Conservation (phyloP, 2,329 filamentous ascomycete genomes). For the Paracoccidioides brasiliensis region DNA sequence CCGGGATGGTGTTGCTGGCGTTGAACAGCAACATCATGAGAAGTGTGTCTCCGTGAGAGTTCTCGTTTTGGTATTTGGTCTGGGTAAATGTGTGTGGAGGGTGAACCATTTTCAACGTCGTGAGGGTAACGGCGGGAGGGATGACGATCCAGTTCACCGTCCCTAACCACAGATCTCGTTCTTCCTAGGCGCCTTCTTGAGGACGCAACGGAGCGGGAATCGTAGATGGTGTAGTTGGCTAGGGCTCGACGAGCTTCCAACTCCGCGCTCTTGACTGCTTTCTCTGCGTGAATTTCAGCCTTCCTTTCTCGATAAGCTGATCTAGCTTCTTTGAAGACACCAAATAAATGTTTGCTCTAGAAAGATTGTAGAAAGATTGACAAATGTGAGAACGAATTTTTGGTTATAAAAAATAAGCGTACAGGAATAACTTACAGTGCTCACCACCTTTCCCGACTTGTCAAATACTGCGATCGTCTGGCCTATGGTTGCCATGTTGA, state of each 20-base stretch:
- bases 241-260: constrained; percentile 47
- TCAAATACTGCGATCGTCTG: constrained; percentile 85
- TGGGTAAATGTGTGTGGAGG: constrained; percentile 14
- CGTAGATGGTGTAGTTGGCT: constrained; percentile 38
- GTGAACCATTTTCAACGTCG: constrained; percentile 20
- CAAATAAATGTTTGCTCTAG: constrained; percentile 78
- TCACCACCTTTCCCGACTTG: constrained; percentile 81
- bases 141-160: constrained; percentile 12
- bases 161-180: constrained; percentile 21
- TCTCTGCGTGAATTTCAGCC: constrained; percentile 61
- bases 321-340: constrained; percentile 85
- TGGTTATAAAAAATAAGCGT: not conserved
- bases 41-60: constrained; percentile 27
- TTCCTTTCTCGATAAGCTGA: constrained; percentile 80
- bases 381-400: not conserved
- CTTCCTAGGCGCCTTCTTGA: constrained; percentile 27
- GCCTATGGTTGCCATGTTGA: constrained; percentile 29
- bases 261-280: constrained; percentile 46
- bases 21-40: constrained; percentile 18
- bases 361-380: constrained; percentile 24
- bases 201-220: constrained; percentile 32
- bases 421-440: constrained; percentile 49
- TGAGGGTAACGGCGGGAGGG: constrained; percentile 18
- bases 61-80: constrained; percentile 11
- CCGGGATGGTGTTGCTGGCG: constrained; percentile 9